Conservation (phyloP, 2,329 filamentous ascomycete genomes). For the Tympanopsis confertula region DNA sequence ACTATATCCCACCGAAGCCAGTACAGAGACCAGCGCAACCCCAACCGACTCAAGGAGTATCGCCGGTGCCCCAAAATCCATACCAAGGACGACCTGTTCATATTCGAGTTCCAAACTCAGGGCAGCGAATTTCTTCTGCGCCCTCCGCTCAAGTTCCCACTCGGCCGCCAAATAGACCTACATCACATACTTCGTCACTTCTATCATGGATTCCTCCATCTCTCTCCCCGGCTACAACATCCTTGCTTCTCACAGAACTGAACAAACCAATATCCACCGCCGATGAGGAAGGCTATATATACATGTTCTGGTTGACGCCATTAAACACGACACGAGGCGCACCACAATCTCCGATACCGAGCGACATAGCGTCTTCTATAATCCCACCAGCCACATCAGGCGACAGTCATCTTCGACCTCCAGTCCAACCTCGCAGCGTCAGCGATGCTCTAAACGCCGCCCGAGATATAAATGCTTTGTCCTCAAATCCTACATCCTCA, state of each 20-base stretch:
- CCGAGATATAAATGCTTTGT: not conserved
- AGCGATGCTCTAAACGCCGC: not conserved
- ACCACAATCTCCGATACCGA: not conserved
- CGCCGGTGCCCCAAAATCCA: too few species aligned
- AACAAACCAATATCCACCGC: not conserved
- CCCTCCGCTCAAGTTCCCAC: too few species aligned
- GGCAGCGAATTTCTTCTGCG: too few species aligned
- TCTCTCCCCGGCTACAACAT: not conserved
- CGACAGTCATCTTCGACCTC: not conserved
- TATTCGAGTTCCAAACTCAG: too few species aligned
- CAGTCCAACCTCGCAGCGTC: not conserved
- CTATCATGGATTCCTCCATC: not conserved
- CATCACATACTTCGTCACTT: not conserved
- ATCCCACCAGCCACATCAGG: not conserved
- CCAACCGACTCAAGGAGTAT: too few species aligned
- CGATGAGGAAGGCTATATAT: not conserved
- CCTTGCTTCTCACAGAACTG: not conserved
- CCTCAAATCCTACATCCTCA: not conserved
- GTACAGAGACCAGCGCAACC: too few species aligned
- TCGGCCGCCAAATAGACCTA: too few species aligned
- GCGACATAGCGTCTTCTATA: not conserved
- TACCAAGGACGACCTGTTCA: too few species aligned
- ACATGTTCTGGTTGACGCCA: constrained; percentile 1
- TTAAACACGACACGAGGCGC: not conserved
- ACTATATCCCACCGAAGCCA: not conserved